Base-by-base conservation (phyloP, 257 asterid genomes). In the Solanum peruvianum region DNA sequence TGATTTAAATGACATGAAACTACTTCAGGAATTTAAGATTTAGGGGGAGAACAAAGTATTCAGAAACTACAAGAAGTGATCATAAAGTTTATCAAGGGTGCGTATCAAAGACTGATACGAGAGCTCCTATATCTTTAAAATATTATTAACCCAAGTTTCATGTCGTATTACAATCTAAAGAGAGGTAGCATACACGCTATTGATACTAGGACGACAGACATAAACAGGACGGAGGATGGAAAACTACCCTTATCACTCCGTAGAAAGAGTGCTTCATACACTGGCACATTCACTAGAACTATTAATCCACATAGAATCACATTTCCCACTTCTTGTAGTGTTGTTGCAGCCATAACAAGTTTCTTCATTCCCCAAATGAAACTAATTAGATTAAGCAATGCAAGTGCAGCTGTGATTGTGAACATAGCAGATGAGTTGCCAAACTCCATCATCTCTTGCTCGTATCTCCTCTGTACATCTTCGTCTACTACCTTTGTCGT, bases 401-500 rank as follows among this genome's bases (percentile, higher is more conserved):
- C 95, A 12, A 93, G 62, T 18, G 95, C 91, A 21, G 97, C 85
- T 20, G 90, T 85, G 64, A 93, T 92, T 1, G 90, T 83, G 67
- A 88, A 93, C 94, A 90, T 88, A 23, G 87, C 62, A 9, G 94
- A 92, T 16, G 92, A 89, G 88, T 91, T 92, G 15, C 98, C 97
- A 37, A 95, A 95, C 69, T 95, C 96, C 66, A 94, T 84, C 13
- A 92, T 52, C 70, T 91, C 98, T 13, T 91, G 86, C 85, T 87
- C 84, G 58, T 93, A 93, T 88, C 98, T 93, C 91, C 87, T 88
- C 75, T 64, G 85, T 3, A 90, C 91, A 39, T 91, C 91, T 1
- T 90, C 93, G 4, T 95, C 96, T 83, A 88, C 91, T 1, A 89
- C 94, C 87, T 95, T 95, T n/a, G 92, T 89, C 1, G 98, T 93